phyloP scores from a whole-genome alignment of 352 stramenopile species.

The Pythium brassicae region DNA sequence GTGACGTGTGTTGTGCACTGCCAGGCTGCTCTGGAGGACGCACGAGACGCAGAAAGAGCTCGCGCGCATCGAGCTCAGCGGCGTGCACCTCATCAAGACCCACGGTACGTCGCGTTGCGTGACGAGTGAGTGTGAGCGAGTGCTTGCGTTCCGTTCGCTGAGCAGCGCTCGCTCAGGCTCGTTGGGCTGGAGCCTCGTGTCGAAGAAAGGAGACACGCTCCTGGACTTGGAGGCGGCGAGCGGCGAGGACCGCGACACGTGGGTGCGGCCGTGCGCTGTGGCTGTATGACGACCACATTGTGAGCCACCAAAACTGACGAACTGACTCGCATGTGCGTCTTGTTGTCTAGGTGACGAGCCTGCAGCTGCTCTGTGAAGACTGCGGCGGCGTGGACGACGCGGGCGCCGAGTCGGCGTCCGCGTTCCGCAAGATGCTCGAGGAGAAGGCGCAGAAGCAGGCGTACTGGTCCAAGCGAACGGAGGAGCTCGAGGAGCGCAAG shows the following conservation, averaged over 20 bases:
- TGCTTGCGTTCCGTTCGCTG: background rate
- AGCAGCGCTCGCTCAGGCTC: slow-evolving; percentile 18
- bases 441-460: slow-evolving; percentile 72
- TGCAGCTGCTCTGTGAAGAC: slow-evolving; percentile 75
- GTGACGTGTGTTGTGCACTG: background rate
- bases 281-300: background rate
- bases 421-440: slow-evolving; percentile 70
- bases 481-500: slow-evolving; percentile 74
- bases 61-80: slow-evolving; percentile 44
- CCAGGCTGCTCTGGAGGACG: slow-evolving; percentile 67
- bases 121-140: background rate
- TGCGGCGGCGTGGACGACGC: slow-evolving; percentile 25
- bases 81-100: slow-evolving; percentile 48
- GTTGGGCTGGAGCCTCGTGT: slow-evolving; percentile 44
- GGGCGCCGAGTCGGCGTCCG: slow-evolving; percentile 16
- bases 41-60: slow-evolving; percentile 48
- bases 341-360: slow-evolving; percentile 38
- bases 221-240: slow-evolving; percentile 72
- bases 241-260: slow-evolving; percentile 54
- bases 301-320: background rate
- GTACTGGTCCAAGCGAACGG: slow-evolving; percentile 73
- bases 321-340: background rate
- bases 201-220: slow-evolving; percentile 52
- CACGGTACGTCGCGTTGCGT: slow-evolving; percentile 22
- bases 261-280: slow-evolving; percentile 29